Base-by-base conservation (phyloP, 2,329 filamentous ascomycete species). In the Alternaria gaisen region DNA sequence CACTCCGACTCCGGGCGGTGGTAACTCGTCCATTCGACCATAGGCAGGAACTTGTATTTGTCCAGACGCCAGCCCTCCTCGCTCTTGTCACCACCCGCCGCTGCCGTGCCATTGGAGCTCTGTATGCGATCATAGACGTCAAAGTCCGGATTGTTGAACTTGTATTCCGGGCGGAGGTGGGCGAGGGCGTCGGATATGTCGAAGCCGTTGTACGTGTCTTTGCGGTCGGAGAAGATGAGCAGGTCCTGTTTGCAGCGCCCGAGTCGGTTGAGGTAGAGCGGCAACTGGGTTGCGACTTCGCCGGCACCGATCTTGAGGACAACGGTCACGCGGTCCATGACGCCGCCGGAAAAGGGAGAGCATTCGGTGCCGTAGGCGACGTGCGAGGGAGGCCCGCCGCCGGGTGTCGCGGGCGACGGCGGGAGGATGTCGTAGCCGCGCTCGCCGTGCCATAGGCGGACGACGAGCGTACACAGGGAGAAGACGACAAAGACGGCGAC, bases 21-120 rank as follows among this genome's bases (percentile, higher is more conserved):
- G 34, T 74, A 71, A 28, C 80, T 77, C 1, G 83, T 81, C 70
- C 84, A 83, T 65, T 85, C 82, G 40, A 84, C 82, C 78, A 86
- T 83, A 11, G 84, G 85, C 42, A 87, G 76, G 69, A 86, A 86
- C 73, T 87, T 87, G 83, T 85, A 87, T 67, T 86, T 86, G 71
- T 87, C 85, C 40, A 87, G 74, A 58, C 79, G 81, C 84, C 84
- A 86, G 38, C 83, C 84, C 0, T 84, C 82, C 47, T 59, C 80
- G 81, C 82, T 82, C 67, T 84, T 84, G 56, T 70, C 78, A 10
- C 28, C 28, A 11, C 28, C 28, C 28, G 28, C 10, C 28, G 28
- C 28, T 11, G 61, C 14, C n/a, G 58, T 77, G 57, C 56, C 70
- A 34, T 77, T 72, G 38, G 68, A 58, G 12, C 79, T 79, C 62